A percentile compares a stretch with the other conserved stretches of the same genome.
Evolutionary conservation across 306 rosid genomes (phyloP).

Genomic region (Sicyos edulis): DNA sequence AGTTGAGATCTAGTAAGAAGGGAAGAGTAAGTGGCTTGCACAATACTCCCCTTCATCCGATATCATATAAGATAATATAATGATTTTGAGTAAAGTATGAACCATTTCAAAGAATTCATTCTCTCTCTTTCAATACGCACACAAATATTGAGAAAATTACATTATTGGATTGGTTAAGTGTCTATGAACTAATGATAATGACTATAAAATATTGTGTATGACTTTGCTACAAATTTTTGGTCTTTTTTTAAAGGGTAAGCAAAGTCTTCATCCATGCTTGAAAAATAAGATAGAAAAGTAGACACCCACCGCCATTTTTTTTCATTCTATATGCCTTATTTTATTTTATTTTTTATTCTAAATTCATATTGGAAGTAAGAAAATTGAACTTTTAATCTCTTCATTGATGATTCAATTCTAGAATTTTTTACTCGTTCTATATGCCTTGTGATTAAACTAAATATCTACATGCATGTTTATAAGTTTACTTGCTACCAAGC

Average conservation of each 20-base stretch:
- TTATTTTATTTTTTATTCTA: too few species aligned
- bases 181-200: neutral
- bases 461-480: conserved; percentile 6
- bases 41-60: neutral
- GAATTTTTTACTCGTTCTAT: too few species aligned
- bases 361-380: too few species aligned
- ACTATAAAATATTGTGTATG: conserved; percentile 18
- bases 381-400: too few species aligned
- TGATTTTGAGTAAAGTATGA: conserved; percentile 17
- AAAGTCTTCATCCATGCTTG: conserved; percentile 20
- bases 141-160: neutral
- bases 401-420: too few species aligned
- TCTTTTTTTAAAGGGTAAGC: conserved; percentile 13
- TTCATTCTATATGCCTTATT: neutral
- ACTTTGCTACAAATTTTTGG: conserved; percentile 12
- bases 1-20: conserved; percentile 11
- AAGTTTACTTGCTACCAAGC: neutral
- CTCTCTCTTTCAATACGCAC: neutral
- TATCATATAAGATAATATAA: conserved; percentile 19
- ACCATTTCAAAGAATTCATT: neutral
- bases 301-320: neutral
- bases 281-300: conserved; percentile 14
- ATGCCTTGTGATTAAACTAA: too few species aligned
- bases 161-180: conserved; percentile 19
- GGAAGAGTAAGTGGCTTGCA: conserved; percentile 5